Conservation (phyloP, 805 yeast species). For the Yueomyces sinensis region DNA sequence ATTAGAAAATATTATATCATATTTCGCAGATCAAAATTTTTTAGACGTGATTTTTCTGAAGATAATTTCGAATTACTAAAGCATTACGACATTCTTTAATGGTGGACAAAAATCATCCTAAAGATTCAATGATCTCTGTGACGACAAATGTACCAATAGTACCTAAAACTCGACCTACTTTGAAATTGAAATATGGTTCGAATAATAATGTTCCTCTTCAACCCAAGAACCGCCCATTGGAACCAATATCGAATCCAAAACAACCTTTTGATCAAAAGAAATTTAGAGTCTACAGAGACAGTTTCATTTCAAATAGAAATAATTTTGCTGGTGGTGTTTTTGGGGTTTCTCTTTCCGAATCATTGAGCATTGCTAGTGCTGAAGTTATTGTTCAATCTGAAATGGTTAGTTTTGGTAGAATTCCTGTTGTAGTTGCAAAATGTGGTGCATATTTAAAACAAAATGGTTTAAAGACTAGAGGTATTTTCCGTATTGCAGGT, state of each 20-base stretch:
- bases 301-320: constrained; percentile 23
- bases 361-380: constrained; percentile 53
- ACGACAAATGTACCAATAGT: too few relatives aligned
- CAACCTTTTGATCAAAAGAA: constrained; percentile 2
- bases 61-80: too few relatives aligned
- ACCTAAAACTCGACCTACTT: not conserved
- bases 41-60: too few relatives aligned
- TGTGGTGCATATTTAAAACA: constrained; percentile 81
- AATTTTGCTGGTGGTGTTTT: constrained; percentile 41
- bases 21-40: too few relatives aligned
- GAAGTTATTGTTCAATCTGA: constrained; percentile 51
- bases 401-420: constrained; percentile 67
- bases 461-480: constrained; percentile 69
- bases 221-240: too few relatives aligned
- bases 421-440: constrained; percentile 90
- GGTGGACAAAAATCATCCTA: too few relatives aligned
- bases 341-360: constrained; percentile 65
- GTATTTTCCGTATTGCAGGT: constrained; percentile 89
- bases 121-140: too few relatives aligned
- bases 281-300: constrained; percentile 26
- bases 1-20: too few relatives aligned
- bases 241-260: not conserved
- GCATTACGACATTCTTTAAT: too few relatives aligned
- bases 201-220: not conserved
- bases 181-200: not conserved